These are phyloP conservation scores for Leccinum rimulosum DNA, from an alignment of 768 basidiomycete species.

Conservation along the genomic window DNA sequence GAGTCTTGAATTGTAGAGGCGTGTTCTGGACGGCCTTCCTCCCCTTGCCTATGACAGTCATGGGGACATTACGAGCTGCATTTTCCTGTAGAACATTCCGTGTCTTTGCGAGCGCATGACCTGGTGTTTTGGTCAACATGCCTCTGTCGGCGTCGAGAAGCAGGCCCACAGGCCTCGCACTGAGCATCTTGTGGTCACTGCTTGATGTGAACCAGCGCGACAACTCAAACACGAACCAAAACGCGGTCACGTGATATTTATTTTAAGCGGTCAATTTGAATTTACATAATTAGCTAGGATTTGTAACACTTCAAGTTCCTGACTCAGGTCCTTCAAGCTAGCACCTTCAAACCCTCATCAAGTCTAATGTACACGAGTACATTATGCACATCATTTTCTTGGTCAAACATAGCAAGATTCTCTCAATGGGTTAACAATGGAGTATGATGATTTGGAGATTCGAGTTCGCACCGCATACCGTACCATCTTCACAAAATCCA, in stretches of 20 bases:
- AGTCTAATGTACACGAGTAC: too few species aligned
- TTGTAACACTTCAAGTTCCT: too few species aligned
- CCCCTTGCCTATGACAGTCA: conserved; percentile 45
- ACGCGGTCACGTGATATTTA: conserved; percentile 28
- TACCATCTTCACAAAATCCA: too few species aligned
- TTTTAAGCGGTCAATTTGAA: background rate
- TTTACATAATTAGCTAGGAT: too few species aligned
- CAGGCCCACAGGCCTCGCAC: conserved; percentile 22
- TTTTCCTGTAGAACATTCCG: conserved; percentile 49
- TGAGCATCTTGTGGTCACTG: conserved; percentile 26
- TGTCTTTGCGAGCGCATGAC: conserved; percentile 41
- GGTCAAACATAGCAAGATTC: too few species aligned
- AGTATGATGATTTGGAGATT: too few species aligned
- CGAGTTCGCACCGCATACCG: too few species aligned
- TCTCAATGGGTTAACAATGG: too few species aligned
- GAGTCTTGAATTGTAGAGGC: conserved; percentile 31
- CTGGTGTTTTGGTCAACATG: conserved; percentile 51
- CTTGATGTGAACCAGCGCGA: background rate
- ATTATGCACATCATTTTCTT: too few species aligned
- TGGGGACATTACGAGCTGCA: conserved; percentile 36
- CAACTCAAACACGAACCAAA: conserved; percentile 16
- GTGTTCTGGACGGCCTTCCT: conserved; percentile 39
- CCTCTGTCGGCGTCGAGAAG: conserved; percentile 28
- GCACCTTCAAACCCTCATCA: too few species aligned
- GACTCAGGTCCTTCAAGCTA: too few species aligned